Conservation (phyloP, 805 yeast genomes). For the Pichia thaimueangensis region DNA sequence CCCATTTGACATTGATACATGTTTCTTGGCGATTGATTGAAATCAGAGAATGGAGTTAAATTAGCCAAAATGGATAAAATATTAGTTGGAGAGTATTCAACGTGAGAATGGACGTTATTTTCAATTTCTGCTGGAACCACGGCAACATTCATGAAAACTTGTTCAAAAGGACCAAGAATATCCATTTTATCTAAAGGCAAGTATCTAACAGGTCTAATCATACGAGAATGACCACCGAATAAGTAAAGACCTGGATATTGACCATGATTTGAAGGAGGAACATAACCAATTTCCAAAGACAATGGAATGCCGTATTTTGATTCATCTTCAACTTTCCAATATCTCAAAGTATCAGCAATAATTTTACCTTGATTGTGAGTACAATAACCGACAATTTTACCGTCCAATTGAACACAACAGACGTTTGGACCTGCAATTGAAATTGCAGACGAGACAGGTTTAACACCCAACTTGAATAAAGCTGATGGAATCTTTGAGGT, state of each 20-base stretch:
- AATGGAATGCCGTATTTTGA: conserved; percentile 62
- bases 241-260: conserved; percentile 94
- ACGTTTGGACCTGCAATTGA: conserved; percentile 70
- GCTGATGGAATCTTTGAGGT: conserved; percentile 64
- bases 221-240: conserved; percentile 88
- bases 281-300: conserved; percentile 88
- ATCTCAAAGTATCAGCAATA: conserved; percentile 84
- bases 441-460: conserved; percentile 69
- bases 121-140: conserved; percentile 89
- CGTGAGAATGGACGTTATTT: conserved; percentile 78
- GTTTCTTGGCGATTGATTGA: conserved; percentile 98
- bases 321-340: conserved; percentile 81
- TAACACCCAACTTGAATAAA: conserved; percentile 68
- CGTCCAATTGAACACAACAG: conserved; percentile 91
- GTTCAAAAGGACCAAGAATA: conserved; percentile 95
- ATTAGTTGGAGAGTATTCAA: conserved; percentile 92
- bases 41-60: conserved; percentile 96
- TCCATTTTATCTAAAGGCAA: conserved; percentile 79
- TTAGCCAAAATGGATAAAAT: conserved; percentile 92
- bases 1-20: conserved; percentile 99
- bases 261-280: conserved; percentile 93
- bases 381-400: conserved; percentile 89
- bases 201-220: conserved; percentile 94
- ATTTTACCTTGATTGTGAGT: conserved; percentile 81
- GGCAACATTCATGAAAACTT: conserved; percentile 93